phyloP scores from a whole-genome alignment of 768 basidiomycete species.

The Porphyrellus cyaneotinctus region DNA sequence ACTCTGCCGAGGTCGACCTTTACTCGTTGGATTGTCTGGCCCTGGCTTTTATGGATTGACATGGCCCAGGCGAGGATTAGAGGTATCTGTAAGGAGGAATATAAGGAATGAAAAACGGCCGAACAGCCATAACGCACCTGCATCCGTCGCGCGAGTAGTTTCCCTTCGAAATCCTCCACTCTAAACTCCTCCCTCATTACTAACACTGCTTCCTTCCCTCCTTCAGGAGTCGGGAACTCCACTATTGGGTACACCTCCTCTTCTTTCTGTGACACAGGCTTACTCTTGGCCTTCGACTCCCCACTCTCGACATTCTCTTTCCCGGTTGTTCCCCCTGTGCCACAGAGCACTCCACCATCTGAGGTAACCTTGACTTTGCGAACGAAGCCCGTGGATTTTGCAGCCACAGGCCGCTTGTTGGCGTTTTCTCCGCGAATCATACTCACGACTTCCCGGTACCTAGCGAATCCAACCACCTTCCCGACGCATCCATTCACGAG shows the following conservation, averaged over 20 bases:
- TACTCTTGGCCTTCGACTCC: constrained; percentile 19
- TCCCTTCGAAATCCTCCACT: constrained; percentile 51
- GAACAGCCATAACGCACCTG: constrained; percentile 29
- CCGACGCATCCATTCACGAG: constrained; percentile 74
- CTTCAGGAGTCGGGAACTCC: constrained; percentile 41
- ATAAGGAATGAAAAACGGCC: background rate
- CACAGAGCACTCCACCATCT: constrained; percentile 25
- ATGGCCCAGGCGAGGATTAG: constrained; percentile 77
- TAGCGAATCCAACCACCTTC: constrained; percentile 51
- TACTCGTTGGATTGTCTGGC: constrained; percentile 64
- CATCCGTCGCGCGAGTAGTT: constrained; percentile 43
- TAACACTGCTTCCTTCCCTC: constrained; percentile 42
- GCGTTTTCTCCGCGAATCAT: constrained; percentile 21
- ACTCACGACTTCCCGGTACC: constrained; percentile 19
- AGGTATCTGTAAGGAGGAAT: constrained; percentile 45
- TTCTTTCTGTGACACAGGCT: constrained; percentile 33
- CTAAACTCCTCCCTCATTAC: constrained; percentile 50
- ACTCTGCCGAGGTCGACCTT: constrained; percentile 61
- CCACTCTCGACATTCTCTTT: constrained; percentile 34
- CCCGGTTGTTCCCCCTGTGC: constrained; percentile 3
- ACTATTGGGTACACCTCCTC: constrained; percentile 45
- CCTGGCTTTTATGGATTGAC: constrained; percentile 76
- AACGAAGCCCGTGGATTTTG: constrained; percentile 34
- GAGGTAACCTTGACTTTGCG: constrained; percentile 31
- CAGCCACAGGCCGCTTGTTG: constrained; percentile 17